phyloP scores from a whole-genome alignment of 495 filamentous ascomycete species.

The Parathielavia hyrcaniae region DNA sequence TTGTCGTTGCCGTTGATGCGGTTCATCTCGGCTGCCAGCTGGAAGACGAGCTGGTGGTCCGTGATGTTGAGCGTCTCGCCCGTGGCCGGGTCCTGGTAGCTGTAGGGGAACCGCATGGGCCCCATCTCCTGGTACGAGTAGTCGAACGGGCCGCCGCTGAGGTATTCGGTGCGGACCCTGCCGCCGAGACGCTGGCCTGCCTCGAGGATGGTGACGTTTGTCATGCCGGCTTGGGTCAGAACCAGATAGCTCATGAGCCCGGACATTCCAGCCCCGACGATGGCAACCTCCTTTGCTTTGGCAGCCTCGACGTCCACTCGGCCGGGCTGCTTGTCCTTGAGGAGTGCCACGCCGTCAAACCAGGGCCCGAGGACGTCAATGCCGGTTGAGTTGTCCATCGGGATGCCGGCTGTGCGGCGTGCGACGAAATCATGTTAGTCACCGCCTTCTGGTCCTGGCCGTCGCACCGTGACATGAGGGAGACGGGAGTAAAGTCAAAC shows the following conservation, averaged over 20 bases:
- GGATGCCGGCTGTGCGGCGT: conserved; percentile 31
- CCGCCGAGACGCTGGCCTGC: conserved; percentile 40
- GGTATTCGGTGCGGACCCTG: conserved; percentile 57
- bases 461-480: no score
- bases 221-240: conserved; percentile 37
- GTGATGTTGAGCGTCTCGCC: conserved; percentile 52
- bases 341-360: conserved; percentile 61
- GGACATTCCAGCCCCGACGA: conserved; percentile 64
- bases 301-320: conserved; percentile 47
- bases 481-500: background rate
- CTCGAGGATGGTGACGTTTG: conserved; percentile 39
- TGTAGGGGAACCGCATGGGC: conserved; percentile 59
- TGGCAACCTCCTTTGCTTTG: conserved; percentile 53
- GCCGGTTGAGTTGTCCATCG: conserved; percentile 44
- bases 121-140: conserved; percentile 76
- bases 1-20: conserved; percentile 47
- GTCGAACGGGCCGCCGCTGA: conserved; percentile 53
- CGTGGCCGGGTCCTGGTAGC: conserved; percentile 36
- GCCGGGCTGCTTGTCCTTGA: conserved; percentile 50
- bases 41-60: conserved; percentile 59
- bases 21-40: conserved; percentile 55
- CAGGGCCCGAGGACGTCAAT: conserved; percentile 59
- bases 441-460: no score
- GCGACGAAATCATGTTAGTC: no score
- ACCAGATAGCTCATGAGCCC: conserved; percentile 53